phyloP scores from a whole-genome alignment of 345 rosid species.

The Noccaea bulbosa region DNA sequence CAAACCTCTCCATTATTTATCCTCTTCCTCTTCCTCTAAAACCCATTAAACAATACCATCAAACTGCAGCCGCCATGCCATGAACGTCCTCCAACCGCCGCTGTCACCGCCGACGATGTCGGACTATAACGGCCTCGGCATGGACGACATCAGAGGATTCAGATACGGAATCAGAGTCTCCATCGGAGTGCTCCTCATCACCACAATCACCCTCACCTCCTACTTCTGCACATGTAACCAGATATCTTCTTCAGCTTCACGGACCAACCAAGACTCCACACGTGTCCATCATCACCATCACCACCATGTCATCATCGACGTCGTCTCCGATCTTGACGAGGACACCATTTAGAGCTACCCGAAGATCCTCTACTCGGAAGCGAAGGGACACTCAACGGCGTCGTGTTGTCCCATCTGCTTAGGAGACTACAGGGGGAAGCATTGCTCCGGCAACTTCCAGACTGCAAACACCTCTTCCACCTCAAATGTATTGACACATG shows the following conservation, averaged over 20 bases:
- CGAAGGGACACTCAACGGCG: conserved; percentile 51
- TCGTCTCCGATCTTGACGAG: conserved; percentile 64
- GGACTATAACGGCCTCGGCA: conserved; percentile 36
- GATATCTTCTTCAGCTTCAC: conserved; percentile 37
- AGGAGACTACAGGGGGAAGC: conserved; percentile 70
- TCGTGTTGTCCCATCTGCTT: conserved; percentile 80
- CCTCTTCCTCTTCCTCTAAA: conserved; percentile 15
- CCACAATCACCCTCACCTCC: conserved; percentile 56
- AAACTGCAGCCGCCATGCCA: conserved; percentile 25
- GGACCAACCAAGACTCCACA: conserved; percentile 17
- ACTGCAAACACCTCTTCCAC: conserved; percentile 82
- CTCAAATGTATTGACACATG: conserved; percentile 88
- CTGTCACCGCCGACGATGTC: conserved; percentile 31
- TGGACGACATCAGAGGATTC: conserved; percentile 49
- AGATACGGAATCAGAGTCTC: conserved; percentile 61
- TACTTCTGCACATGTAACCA: conserved; percentile 53
- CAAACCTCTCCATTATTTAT: conserved; percentile 33
- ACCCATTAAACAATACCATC: conserved; percentile 2
- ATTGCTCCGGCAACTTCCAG: conserved; percentile 70
- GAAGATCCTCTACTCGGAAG: conserved; percentile 71
- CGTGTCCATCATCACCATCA: conserved; percentile 26
- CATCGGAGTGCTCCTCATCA: conserved; percentile 55
- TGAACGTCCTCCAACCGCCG: conserved; percentile 38
- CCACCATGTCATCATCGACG: conserved; percentile 48
- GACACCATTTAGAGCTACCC: conserved; percentile 74